These are phyloP conservation scores for Fusarium oligoseptatum DNA, from an alignment of 2,329 filamentous ascomycete genomes.

Conservation along the genomic window DNA sequence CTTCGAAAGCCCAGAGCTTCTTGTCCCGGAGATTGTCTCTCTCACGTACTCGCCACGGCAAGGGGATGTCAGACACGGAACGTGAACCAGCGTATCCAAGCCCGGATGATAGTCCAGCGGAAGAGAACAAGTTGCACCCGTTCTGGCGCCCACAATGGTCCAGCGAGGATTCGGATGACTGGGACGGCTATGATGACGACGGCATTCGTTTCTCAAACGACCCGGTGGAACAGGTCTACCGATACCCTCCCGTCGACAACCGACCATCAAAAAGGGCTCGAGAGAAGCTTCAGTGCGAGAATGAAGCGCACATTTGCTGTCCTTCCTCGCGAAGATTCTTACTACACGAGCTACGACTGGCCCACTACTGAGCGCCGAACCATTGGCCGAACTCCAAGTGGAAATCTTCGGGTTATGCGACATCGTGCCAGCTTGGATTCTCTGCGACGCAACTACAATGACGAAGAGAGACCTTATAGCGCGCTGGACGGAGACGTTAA, in stretches of 20 bases:
- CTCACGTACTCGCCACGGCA: slow-evolving; percentile 56
- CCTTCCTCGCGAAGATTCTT: slow-evolving; percentile 60
- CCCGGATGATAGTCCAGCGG: slow-evolving; percentile 61
- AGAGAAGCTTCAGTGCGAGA: slow-evolving; percentile 64
- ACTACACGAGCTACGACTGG: slow-evolving; percentile 48
- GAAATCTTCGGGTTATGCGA: slow-evolving; percentile 70
- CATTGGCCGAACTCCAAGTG: slow-evolving; percentile 70
- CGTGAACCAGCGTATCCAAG: slow-evolving; percentile 56
- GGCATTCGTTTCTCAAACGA: slow-evolving; percentile 48
- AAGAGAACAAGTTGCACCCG: slow-evolving; percentile 70
- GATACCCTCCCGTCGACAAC: slow-evolving; percentile 64
- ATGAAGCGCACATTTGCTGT: slow-evolving; percentile 73
- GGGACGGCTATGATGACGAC: slow-evolving; percentile 48
- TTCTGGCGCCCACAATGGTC: slow-evolving; percentile 71
- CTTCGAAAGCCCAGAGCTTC: slow-evolving; percentile 58
- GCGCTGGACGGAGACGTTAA: slow-evolving; percentile 42
- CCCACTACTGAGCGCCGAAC: slow-evolving; percentile 66
- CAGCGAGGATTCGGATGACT: slow-evolving; percentile 48
- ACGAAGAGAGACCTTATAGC: slow-evolving; percentile 54
- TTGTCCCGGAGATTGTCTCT: slow-evolving; percentile 67
- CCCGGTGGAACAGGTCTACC: slow-evolving; percentile 56
- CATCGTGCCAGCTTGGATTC: slow-evolving; percentile 64
- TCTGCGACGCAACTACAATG: slow-evolving; percentile 45
- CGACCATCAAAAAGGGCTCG: slow-evolving; percentile 57
- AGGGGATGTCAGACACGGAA: slow-evolving; percentile 45